Conservation (phyloP, 2,329 filamentous ascomycete genomes). For the Gliomastix tumulicola region DNA sequence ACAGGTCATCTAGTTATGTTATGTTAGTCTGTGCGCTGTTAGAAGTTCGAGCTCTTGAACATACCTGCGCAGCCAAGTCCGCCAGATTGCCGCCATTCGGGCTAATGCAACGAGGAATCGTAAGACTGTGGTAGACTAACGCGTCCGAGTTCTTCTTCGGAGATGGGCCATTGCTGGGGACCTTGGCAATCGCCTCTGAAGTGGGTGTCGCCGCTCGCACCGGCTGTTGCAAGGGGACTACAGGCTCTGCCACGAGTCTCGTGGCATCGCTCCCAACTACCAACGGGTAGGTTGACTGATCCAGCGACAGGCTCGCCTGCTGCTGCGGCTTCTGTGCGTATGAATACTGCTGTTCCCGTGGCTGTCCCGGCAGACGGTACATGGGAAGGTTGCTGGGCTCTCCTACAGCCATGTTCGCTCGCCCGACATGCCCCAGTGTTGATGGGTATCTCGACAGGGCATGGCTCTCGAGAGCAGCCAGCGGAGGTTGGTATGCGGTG, state of each 20-base stretch:
- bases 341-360: constrained; percentile 10
- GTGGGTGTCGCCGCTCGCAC: constrained; percentile 25
- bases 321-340: no score
- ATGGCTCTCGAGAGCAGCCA: constrained; percentile 40
- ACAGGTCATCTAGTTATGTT: constrained; percentile 67
- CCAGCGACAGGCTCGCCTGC: no score
- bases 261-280: no score
- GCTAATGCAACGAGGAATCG: constrained; percentile 71
- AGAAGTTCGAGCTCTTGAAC: constrained; percentile 11
- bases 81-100: constrained; percentile 68
- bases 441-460: constrained; percentile 31
- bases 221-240: no score
- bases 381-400: constrained; percentile 23
- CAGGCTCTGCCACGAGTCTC: no score
- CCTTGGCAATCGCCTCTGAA: constrained; percentile 23
- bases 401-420: constrained; percentile 19
- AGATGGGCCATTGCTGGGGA: constrained; percentile 10
- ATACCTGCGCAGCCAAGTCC: constrained; percentile 77
- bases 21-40: background rate
- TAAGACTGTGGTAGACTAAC: constrained; percentile 53
- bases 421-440: constrained; percentile 21
- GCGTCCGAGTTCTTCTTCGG: constrained; percentile 31
- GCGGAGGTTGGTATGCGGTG: constrained; percentile 40
- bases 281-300: no score
- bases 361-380: constrained; percentile 20